phyloP scores from a whole-genome alignment of 805 yeast genomes.

The Candida ovalis region DNA sequence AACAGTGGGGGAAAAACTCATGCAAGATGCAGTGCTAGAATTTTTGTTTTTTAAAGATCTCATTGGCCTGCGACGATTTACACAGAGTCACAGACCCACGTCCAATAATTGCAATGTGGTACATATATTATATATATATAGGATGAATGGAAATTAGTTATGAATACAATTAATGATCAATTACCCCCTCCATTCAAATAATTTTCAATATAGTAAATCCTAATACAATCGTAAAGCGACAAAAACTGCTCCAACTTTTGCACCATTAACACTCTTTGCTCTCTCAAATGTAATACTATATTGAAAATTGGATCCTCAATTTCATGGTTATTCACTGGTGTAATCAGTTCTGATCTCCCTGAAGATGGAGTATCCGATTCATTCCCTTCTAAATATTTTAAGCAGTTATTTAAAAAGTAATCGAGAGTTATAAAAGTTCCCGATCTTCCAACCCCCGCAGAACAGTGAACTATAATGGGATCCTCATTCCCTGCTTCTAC shows the following conservation, averaged over 20 bases:
- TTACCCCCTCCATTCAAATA: slow-evolving; percentile 4
- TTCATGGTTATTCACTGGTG: slow-evolving; percentile 19
- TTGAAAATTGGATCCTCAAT: slow-evolving; percentile 39
- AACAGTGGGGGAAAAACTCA: too few relatives aligned
- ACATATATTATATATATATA: too few relatives aligned
- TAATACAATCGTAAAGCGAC: slow-evolving; percentile 42
- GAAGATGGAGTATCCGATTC: slow-evolving; percentile 1
- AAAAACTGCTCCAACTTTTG: slow-evolving; percentile 48
- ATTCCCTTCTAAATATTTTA: slow-evolving; percentile 4
- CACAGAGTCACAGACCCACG: too few relatives aligned
- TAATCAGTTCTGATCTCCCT: slow-evolving; percentile 16
- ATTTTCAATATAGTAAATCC: slow-evolving; percentile 14
- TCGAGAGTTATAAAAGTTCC: slow-evolving; percentile 49
- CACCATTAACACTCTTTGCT: slow-evolving; percentile 52
- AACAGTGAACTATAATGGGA: slow-evolving; percentile 46
- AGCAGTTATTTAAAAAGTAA: slow-evolving; percentile 27
- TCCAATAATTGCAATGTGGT: too few relatives aligned
- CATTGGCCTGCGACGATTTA: too few relatives aligned
- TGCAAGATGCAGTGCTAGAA: too few relatives aligned
- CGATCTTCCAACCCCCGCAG: slow-evolving; percentile 60
- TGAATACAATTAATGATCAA: background rate
- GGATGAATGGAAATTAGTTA: background rate
- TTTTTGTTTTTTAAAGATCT: too few relatives aligned
- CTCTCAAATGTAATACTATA: slow-evolving; percentile 41
- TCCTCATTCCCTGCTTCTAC: slow-evolving; percentile 4